Evolutionary conservation across 129 eudicot species (phyloP), one percentile per base, ranked within the genome.

Genomic region (Cynara cardunculus): DNA sequence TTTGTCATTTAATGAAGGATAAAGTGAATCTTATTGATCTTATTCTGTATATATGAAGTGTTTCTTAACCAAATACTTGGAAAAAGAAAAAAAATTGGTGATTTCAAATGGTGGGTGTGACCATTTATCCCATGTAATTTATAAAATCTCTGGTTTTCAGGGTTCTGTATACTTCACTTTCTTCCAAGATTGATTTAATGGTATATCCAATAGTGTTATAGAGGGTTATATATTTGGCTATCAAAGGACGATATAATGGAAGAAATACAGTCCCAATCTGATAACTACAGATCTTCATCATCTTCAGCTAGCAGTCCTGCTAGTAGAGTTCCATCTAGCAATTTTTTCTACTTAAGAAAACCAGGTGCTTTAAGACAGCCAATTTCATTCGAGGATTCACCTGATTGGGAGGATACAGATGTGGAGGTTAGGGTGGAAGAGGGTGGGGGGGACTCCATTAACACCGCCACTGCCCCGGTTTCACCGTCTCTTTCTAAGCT

Each of bases 201-300:
- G 0, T 32, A 59, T 12, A 64, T 31, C 25, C 53, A 76, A 30
- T 19, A 27, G 18, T 27, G 72, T 68, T 27, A 4, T n/a, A 68
- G 39, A 68, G 72, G 72, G 75, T 39, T 56, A 71, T 18, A 71
- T 22, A 34, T 25, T 56, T 19, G 24, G 65, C 0, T 18, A 56
- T n/a, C n/a, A 24, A 56, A 56, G 24, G 65, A 56, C 24, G 2
- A n/a, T 21, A 66, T 22, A 85, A 94, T 94, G 99, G 99, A 94
- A 73, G 99, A 95, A 87, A 95, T 95, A 85, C 99, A 95, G 77
- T 90, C 96, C 53, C 99, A 94, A 39, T 90, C 97, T 2, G 97
- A 95, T 72, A 89, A 90, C 64, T 95, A 90, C 79, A 88, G 99
- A 85, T 94, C 97, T 69, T 90, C 99, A 18, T 94, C 99, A 18